A percentile compares a stretch with the other conserved stretches of the same genome.
These are phyloP conservation scores for Penicillium crystallinum DNA, from an alignment of 495 filamentous ascomycete species.

Conservation along the genomic window DNA sequence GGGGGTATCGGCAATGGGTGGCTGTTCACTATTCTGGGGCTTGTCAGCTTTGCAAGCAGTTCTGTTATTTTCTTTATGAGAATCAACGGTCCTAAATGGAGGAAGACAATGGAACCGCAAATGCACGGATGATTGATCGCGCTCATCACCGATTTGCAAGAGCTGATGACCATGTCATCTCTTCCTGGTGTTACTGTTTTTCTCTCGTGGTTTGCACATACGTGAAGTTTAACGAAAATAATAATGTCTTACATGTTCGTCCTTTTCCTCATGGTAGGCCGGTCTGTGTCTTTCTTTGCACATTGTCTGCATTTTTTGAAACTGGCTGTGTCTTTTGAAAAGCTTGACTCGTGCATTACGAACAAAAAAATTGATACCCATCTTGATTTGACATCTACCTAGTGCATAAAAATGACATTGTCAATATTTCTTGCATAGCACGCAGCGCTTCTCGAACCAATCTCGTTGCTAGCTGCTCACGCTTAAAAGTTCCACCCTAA, in stretches of 20 bases:
- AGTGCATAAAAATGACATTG: too few species aligned
- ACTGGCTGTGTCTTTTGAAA: not conserved
- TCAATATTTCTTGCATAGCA: too few species aligned
- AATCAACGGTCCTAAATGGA: slow-evolving; percentile 61
- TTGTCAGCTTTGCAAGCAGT: slow-evolving; percentile 52
- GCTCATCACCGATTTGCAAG: not conserved
- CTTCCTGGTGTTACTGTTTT: not conserved
- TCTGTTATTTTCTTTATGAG: slow-evolving; percentile 62
- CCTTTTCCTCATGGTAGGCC: not conserved
- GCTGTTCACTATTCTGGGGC: slow-evolving; percentile 75
- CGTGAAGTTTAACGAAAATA: not conserved
- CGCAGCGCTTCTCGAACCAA: too few species aligned
- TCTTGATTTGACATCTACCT: not conserved
- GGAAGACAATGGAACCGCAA: slow-evolving; percentile 58
- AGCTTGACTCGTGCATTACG: not conserved
- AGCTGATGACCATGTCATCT: not conserved
- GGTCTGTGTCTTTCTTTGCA: not conserved
- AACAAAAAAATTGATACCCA: not conserved
- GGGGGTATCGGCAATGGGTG: slow-evolving; percentile 81
- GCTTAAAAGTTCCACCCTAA: too few species aligned
- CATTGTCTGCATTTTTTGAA: not conserved
- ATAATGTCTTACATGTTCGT: not conserved
- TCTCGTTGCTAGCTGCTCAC: too few species aligned
- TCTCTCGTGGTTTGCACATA: not conserved
- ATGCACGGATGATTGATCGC: slow-evolving; percentile 21